Evolutionary conservation across 2,329 filamentous ascomycete genomes (phyloP), one percentile per base, ranked within the genome.

Genomic region (Microthyrium microscopicum): DNA sequence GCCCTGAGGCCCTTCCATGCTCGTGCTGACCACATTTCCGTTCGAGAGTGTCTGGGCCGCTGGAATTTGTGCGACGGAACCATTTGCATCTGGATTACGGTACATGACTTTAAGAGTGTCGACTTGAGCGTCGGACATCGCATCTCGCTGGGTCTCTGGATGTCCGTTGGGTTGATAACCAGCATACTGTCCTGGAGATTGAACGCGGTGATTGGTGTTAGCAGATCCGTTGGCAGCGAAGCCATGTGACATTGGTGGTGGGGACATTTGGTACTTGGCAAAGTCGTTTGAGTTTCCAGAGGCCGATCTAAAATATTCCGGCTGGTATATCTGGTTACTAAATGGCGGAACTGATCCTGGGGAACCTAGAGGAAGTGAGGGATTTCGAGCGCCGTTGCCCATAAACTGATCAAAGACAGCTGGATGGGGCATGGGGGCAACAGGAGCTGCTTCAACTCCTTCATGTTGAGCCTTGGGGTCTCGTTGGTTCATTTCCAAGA

Each of bases 391-490:
- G n/a, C n/a, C n/a, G n/a, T n/a, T n/a, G 26, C 13, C 26, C 7
- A 29, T 12, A 22, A 6, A 13, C 22, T 9, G 22, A 30, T 55
- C 50, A 37, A 56, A 55, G 19, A 46, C 45, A 25, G 44, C 44
- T 24, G 54, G 47, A 13, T 54, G 51, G 5, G 59, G 51, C 5
- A 52, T 44, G 28, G 55, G 54, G 26, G 55, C 59, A 12, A 49
- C 50, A 29, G 53, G 55, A 8, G 60, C 43, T 37, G 57, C 54
- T 24, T 58, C 51, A n/a, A 72, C 70, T 6, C 84, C 84, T 13
- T 77, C 68, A 45, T 78, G 79, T 49, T 77, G 80, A 25, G 80
- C 81, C 15, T 70, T 66, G 26, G 73, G 64, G 43, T 84, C 73
- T 40, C 87, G 76, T 40, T 82, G 70, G 9, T 74, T 67, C 48